A percentile compares a stretch with the other conserved stretches of the same genome.
These are phyloP conservation scores for Dissoconium aciculare DNA, from an alignment of 2,329 filamentous ascomycete species.

Conservation along the genomic window DNA sequence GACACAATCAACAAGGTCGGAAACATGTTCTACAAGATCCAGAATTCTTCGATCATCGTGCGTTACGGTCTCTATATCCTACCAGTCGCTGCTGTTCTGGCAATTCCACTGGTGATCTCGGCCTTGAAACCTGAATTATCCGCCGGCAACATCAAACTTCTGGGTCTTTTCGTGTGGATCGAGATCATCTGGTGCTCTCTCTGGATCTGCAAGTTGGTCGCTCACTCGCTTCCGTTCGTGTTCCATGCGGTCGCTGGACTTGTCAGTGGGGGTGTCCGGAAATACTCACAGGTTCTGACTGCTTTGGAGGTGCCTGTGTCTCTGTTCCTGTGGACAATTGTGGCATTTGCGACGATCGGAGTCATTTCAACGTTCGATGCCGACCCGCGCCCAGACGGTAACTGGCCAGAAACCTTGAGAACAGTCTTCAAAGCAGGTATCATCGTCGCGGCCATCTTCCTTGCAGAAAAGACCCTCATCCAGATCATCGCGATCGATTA, in stretches of 20 bases:
- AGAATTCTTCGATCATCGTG: conserved; percentile 48
- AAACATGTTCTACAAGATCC: conserved; percentile 47
- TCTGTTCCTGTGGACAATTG: conserved; percentile 54
- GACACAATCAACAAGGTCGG: conserved; percentile 50
- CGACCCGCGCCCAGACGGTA: not conserved
- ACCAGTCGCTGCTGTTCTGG: conserved; percentile 47
- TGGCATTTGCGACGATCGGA: conserved; percentile 39
- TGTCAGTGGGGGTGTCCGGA: conserved; percentile 53
- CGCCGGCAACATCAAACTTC: conserved; percentile 31
- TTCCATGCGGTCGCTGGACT: conserved; percentile 59
- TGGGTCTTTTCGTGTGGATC: conserved; percentile 53
- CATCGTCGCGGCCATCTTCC: conserved; percentile 47
- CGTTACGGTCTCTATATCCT: conserved; percentile 55
- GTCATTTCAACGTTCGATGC: conserved; percentile 12
- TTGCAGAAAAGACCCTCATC: conserved; percentile 53
- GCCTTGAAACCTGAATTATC: conserved; percentile 20
- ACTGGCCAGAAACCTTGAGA: conserved; percentile 38
- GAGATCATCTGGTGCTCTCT: conserved; percentile 52
- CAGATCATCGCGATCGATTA: conserved; percentile 60
- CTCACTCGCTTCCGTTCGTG: conserved; percentile 43
- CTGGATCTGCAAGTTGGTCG: conserved; percentile 52
- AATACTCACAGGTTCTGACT: conserved; percentile 51
- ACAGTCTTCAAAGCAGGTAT: conserved; percentile 47
- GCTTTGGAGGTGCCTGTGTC: conserved; percentile 52
- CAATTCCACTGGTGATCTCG: conserved; percentile 41